These are phyloP conservation scores for Parasitella parasitica DNA, from an alignment of 371 early-diverging fungal genomes.

Conservation along the genomic window DNA sequence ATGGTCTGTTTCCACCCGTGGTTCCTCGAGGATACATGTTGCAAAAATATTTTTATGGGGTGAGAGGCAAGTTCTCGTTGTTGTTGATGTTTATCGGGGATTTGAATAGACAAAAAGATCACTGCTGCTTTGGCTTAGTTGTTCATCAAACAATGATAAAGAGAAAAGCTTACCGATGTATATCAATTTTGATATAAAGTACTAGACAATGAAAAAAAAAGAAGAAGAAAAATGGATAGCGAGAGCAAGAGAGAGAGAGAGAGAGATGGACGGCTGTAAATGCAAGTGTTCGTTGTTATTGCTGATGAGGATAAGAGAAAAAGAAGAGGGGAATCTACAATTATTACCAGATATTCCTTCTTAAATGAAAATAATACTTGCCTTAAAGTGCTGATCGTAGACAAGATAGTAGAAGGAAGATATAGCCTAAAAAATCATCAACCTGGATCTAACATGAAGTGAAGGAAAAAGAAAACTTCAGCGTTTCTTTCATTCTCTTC, in stretches of 20 bases:
- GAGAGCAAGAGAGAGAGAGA: too few relatives aligned
- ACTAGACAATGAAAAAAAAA: background rate
- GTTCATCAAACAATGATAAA: too few relatives aligned
- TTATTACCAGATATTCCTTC: background rate
- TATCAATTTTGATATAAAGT: too few relatives aligned
- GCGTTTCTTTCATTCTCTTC: background rate
- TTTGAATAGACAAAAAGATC: conserved; percentile 6
- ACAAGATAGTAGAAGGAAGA: background rate
- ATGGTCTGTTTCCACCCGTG: conserved; percentile 19
- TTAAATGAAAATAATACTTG: background rate
- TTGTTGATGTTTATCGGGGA: conserved; percentile 12
- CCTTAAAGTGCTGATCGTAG: background rate
- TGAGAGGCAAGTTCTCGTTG: background rate
- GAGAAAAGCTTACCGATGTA: too few relatives aligned
- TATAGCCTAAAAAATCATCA: background rate
- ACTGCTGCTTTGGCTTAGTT: too few relatives aligned
- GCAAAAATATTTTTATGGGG: background rate
- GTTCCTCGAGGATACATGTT: conserved; percentile 26
- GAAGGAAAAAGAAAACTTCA: conserved; percentile 3
- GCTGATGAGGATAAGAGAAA: background rate
- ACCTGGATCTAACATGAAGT: conserved; percentile 20
- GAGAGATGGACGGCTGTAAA: too few relatives aligned
- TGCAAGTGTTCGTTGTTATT: background rate
- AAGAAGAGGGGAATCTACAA: background rate
- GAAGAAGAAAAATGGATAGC: background rate